A percentile compares a stretch with the other conserved stretches of the same genome.
Evolutionary conservation across 441 rosid species (phyloP).

Genomic region (Euphorbia celastroides): DNA sequence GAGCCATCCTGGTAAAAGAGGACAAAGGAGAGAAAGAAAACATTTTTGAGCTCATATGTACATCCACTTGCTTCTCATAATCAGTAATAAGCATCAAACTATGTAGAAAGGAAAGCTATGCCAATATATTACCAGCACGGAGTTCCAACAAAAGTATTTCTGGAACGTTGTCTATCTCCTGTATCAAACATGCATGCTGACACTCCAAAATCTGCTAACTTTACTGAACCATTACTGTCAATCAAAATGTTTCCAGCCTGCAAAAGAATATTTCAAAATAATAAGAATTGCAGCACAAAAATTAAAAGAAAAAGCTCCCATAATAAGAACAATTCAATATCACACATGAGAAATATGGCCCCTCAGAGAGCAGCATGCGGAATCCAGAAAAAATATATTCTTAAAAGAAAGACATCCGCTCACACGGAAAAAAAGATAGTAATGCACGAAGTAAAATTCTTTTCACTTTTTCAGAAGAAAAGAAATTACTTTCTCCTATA

Average conservation of each 20-base stretch:
- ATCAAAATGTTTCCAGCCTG: conserved; percentile 94
- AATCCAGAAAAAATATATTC: neutral
- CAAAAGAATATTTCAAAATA: conserved; percentile 24
- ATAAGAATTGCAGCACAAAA: conserved; percentile 15
- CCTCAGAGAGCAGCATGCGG: neutral
- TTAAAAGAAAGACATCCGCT: neutral
- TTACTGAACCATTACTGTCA: conserved; percentile 71
- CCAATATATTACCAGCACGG: conserved; percentile 83
- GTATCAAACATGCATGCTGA: conserved; percentile 98
- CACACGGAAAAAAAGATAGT: neutral
- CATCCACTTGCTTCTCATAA: neutral
- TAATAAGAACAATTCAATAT: conserved; percentile 2
- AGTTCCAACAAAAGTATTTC: conserved; percentile 98
- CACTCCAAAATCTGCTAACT: conserved; percentile 96
- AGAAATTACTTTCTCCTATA: neutral
- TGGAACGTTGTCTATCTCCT: conserved; percentile 91
- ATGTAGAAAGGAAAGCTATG: conserved; percentile 7
- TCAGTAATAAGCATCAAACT: neutral
- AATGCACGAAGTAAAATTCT: neutral
- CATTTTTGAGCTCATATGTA: conserved; percentile 10
- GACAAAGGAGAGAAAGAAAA: conserved; percentile 11
- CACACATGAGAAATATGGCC: neutral
- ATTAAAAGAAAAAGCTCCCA: neutral
- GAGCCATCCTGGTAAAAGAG: conserved; percentile 84
- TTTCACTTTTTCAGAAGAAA: neutral